Evolutionary conservation across 257 asterid species (phyloP).

Genomic region (Nicotiana otophora): DNA sequence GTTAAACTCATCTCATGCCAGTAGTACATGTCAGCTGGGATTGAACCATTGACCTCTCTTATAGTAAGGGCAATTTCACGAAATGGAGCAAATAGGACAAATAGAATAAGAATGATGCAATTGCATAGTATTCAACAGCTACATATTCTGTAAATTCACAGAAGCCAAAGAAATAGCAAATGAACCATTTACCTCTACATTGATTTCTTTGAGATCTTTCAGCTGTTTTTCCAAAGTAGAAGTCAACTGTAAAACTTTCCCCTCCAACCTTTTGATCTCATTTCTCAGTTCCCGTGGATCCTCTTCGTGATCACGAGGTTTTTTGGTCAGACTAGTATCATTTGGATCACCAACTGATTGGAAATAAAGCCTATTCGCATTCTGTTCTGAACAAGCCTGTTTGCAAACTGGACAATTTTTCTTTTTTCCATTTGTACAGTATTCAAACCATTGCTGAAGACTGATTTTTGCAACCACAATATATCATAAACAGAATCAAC

Average conservation of each 20-base stretch:
- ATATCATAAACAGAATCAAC: background rate
- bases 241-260: conserved; percentile 53
- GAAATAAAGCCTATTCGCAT: conserved; percentile 73
- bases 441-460: conserved; percentile 97
- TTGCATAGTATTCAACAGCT: background rate
- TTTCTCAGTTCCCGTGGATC: conserved; percentile 44
- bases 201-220: conserved; percentile 44
- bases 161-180: background rate
- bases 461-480: conserved; percentile 23
- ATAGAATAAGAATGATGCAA: background rate
- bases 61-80: background rate
- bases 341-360: conserved; percentile 74
- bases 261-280: conserved; percentile 69
- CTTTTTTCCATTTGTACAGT: conserved; percentile 63
- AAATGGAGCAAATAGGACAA: background rate
- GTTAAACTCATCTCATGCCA: no score
- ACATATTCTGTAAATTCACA: background rate
- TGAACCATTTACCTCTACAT: conserved; percentile 44
- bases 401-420: conserved; percentile 92
- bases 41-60: no score
- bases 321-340: conserved; percentile 45
- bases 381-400: conserved; percentile 61
- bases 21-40: no score
- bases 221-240: conserved; percentile 63
- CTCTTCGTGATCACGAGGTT: conserved; percentile 31